A percentile compares a stretch with the other conserved stretches of the same genome.
Conservation (phyloP, 306 rosid genomes). For the Ammopiptanthus mongolicus region DNA sequence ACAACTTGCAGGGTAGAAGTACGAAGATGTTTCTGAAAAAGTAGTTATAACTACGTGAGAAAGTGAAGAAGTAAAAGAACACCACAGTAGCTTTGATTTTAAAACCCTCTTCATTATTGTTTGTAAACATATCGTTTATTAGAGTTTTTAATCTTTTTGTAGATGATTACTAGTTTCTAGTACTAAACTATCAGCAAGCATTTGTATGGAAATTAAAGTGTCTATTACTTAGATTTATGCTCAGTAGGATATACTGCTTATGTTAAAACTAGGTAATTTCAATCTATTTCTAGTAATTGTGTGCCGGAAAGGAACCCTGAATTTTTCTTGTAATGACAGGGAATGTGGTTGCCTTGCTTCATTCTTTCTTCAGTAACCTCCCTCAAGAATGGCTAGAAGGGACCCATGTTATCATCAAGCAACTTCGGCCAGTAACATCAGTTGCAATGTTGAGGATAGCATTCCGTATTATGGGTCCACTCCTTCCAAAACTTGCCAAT, state of each 20-base stretch:
- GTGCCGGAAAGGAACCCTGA: conserved; percentile 16
- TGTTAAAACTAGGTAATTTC: conserved; percentile 9
- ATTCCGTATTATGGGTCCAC: conserved; percentile 88
- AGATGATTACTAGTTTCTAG: not conserved
- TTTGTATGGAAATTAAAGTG: conserved; percentile 16
- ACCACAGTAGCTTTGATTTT: not conserved
- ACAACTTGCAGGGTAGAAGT: not conserved
- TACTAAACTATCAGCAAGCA: conserved; percentile 2
- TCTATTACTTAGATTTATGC: not conserved
- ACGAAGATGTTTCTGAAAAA: not conserved
- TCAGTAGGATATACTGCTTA: not conserved
- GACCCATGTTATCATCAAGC: conserved; percentile 64
- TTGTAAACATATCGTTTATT: not conserved
- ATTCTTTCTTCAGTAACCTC: conserved; percentile 90
- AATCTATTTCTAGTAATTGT: not conserved
- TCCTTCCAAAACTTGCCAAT: conserved; percentile 96
- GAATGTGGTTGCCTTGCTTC: conserved; percentile 90
- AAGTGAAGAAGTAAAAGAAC: not conserved
- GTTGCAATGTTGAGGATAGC: conserved; percentile 96
- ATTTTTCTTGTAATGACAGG: conserved; percentile 44
- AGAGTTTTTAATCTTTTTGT: not conserved
- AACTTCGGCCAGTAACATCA: conserved; percentile 85
- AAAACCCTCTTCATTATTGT: not conserved
- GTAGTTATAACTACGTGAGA: not conserved
- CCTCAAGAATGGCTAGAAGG: conserved; percentile 98